A percentile compares a stretch with the other conserved stretches of the same genome.
Evolutionary conservation across 306 rosid species (phyloP).

Genomic region (Fragaria iinumae): DNA sequence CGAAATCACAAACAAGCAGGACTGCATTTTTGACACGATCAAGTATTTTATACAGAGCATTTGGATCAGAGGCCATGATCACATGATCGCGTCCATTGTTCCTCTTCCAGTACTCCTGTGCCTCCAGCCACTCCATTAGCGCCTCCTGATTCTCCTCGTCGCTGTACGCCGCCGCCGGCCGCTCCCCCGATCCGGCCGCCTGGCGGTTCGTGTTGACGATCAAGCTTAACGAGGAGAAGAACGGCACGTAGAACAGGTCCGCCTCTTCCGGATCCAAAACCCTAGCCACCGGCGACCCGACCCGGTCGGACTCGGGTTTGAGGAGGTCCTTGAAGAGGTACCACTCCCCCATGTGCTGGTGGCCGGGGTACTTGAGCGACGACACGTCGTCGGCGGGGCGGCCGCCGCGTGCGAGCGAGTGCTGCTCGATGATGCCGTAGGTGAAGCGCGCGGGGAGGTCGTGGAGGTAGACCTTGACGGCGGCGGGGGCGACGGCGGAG

Average conservation of each 20-base stretch:
- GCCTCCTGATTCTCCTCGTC: conserved; percentile 89
- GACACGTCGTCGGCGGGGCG: conserved; percentile 24
- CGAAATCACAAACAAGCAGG: conserved; percentile 80
- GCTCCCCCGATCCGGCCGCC: conserved; percentile 31
- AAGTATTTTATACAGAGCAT: conserved; percentile 66
- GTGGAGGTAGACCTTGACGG: conserved; percentile 53
- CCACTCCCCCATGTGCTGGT: conserved; percentile 98
- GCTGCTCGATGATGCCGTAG: conserved; percentile 61
- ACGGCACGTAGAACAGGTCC: conserved; percentile 78
- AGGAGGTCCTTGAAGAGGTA: conserved; percentile 61
- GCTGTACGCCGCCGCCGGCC: conserved; percentile 38
- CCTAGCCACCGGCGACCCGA: conserved; percentile 50
- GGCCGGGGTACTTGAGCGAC: conserved; percentile 76
- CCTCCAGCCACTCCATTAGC: conserved; percentile 71
- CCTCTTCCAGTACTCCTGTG: conserved; percentile 80
- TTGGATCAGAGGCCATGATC: conserved; percentile 86
- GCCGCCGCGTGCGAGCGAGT: conserved; percentile 71
- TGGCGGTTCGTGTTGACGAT: conserved; percentile 60
- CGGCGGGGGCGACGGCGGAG: conserved; percentile 8
- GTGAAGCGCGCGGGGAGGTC: conserved; percentile 73
- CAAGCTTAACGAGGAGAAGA: conserved; percentile 76
- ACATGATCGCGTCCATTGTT: conserved; percentile 83
- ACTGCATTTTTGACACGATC: conserved; percentile 60
- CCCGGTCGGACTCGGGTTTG: conserved; percentile 49
- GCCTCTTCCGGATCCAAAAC: conserved; percentile 86